Conservation (phyloP, 495 filamentous ascomycete species). For the Physcia stellaris region DNA sequence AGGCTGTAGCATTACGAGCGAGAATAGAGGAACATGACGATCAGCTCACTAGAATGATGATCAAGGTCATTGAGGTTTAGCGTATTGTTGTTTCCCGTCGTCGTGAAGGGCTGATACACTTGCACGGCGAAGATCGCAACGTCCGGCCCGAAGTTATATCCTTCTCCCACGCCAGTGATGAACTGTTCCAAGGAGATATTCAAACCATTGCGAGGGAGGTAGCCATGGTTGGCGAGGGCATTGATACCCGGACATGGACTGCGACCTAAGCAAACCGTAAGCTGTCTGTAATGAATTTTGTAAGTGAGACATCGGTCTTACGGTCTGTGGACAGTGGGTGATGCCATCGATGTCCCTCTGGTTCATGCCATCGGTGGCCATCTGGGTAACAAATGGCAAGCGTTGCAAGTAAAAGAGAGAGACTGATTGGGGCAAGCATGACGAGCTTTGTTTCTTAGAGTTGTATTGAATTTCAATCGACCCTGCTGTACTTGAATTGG, state of each 20-base stretch:
- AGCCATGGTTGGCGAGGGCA: neutral
- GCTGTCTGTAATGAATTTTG: no score
- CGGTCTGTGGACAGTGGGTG: no score
- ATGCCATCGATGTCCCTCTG: no score
- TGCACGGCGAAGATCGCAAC: neutral
- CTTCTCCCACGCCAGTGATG: constrained; percentile 1
- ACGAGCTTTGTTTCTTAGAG: no score
- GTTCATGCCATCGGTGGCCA: no score
- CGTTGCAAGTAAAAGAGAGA: no score
- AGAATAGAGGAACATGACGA: neutral
- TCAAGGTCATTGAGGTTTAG: constrained; percentile 2
- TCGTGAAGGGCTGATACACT: neutral
- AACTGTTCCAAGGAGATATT: constrained; percentile 1
- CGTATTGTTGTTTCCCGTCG: constrained; percentile 1
- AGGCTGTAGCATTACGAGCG: no score
- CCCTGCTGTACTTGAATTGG: no score
- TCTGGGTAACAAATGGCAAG: no score
- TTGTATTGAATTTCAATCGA: no score
- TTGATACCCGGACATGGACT: constrained; percentile 2
- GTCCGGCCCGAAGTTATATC: neutral
- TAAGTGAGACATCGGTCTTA: no score
- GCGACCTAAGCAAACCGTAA: neutral
- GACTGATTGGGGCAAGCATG: no score
- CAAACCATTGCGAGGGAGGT: neutral
- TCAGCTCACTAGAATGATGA: neutral